phyloP scores from a whole-genome alignment of 176 grass and related monocot genomes.

The Alloteropsis semialata region DNA sequence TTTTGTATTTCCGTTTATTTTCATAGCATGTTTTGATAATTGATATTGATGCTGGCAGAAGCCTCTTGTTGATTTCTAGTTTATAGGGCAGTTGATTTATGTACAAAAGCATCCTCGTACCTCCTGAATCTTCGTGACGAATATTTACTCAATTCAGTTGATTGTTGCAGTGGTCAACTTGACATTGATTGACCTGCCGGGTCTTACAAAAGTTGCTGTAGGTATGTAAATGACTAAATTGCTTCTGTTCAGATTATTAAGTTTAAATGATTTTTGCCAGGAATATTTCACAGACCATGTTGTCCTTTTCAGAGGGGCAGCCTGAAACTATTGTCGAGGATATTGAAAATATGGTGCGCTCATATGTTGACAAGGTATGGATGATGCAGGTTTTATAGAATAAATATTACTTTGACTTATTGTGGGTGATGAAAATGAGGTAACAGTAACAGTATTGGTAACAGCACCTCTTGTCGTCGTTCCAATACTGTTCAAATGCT shows the following conservation, averaged over 20 bases:
- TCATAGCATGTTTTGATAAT: neutral
- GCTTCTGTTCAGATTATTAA: neutral
- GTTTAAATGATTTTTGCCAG: constrained; percentile 3
- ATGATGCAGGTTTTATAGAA: neutral
- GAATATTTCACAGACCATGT: constrained; percentile 17
- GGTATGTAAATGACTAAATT: constrained; percentile 37
- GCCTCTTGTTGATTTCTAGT: neutral
- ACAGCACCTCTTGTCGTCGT: neutral
- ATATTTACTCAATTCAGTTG: constrained; percentile 26
- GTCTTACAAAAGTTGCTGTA: constrained; percentile 86
- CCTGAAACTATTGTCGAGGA: constrained; percentile 88
- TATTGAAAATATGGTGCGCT: constrained; percentile 84
- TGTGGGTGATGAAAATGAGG: neutral
- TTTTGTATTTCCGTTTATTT: neutral
- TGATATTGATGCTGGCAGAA: neutral
- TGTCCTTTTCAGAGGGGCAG: constrained; percentile 73
- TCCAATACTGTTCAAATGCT: neutral
- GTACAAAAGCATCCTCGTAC: neutral
- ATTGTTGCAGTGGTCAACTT: constrained; percentile 83
- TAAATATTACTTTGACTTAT: neutral
- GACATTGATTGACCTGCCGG: constrained; percentile 91
- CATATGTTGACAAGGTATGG: constrained; percentile 85
- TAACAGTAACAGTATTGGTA: neutral
- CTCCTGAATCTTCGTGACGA: neutral
- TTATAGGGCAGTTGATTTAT: constrained; percentile 3